Evolutionary conservation across 306 rosid species (phyloP).

Genomic region (Glycine soja): DNA sequence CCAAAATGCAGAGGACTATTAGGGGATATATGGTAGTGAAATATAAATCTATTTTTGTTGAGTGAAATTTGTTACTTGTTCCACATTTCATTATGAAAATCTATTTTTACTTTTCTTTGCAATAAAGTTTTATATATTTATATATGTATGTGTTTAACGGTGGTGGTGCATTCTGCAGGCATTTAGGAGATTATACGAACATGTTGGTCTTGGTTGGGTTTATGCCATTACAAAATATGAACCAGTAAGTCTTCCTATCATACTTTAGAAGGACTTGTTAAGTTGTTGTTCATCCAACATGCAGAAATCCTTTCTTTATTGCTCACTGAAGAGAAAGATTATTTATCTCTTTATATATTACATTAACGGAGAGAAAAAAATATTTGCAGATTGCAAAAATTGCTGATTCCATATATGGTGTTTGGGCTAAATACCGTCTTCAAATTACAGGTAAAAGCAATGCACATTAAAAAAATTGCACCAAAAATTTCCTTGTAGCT

Average conservation of each 20-base stretch:
- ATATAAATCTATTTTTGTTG: conserved; percentile 3
- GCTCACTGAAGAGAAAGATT: conserved; percentile 14
- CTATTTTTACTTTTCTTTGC: conserved; percentile 10
- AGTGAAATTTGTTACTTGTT: conserved; percentile 7
- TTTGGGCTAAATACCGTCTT: conserved; percentile 94
- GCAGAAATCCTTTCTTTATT: not conserved
- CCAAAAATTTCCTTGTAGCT: conserved; percentile 13
- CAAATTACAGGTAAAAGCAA: conserved; percentile 71
- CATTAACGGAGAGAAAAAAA: conserved; percentile 32
- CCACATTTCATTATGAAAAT: conserved; percentile 10
- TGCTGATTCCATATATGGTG: conserved; percentile 72
- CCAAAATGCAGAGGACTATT: not conserved
- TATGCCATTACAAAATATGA: conserved; percentile 85
- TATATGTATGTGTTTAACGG: conserved; percentile 6
- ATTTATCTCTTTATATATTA: conserved; percentile 36
- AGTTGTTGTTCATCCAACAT: conserved; percentile 4
- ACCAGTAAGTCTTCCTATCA: conserved; percentile 65
- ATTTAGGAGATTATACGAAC: conserved; percentile 83
- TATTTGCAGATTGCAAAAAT: conserved; percentile 66
- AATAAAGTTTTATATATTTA: not conserved
- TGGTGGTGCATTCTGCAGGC: conserved; percentile 61
- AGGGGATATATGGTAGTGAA: conserved; percentile 5
- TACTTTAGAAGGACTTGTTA: conserved; percentile 29
- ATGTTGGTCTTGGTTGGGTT: conserved; percentile 93
- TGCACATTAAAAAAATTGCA: conserved; percentile 7